Percentiles rank a stretch among this genome's conserved stretches.
Evolutionary conservation across 2,329 filamentous ascomycete species (phyloP).

Genomic region (Arthrobotrys conoides): DNA sequence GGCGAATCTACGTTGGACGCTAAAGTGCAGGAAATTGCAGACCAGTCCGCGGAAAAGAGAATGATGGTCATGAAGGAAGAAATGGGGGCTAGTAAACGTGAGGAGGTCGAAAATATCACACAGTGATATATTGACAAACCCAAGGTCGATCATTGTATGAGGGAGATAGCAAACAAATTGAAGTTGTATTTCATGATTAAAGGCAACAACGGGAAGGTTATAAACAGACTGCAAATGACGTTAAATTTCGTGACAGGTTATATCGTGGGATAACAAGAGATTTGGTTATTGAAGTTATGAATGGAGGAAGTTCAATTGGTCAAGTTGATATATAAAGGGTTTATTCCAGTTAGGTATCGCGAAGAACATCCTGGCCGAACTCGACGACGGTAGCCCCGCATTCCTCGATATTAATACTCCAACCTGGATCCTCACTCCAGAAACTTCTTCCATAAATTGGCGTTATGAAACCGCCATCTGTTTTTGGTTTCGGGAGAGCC

Average conservation of each 20-base stretch:
- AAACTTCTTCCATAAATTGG: slow-evolving; percentile 8
- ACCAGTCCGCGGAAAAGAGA: slow-evolving; percentile 23
- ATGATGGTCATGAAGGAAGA: slow-evolving; percentile 34
- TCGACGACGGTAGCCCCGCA: not conserved
- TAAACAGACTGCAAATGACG: too few relatives aligned
- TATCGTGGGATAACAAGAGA: not conserved
- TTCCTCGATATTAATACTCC: slow-evolving; percentile 14
- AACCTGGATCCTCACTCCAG: slow-evolving; percentile 19
- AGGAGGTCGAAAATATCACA: slow-evolving; percentile 21
- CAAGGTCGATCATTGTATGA: too few relatives aligned
- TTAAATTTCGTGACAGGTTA: too few relatives aligned
- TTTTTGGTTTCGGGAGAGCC: not conserved
- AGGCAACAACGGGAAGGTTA: too few relatives aligned
- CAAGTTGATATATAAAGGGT: too few relatives aligned
- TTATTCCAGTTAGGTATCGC: not conserved
- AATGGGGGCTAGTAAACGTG: slow-evolving; percentile 11
- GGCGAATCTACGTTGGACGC: slow-evolving; percentile 33
- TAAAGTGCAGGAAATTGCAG: slow-evolving; percentile 30
- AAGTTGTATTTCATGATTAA: too few relatives aligned
- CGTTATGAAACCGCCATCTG: not conserved
- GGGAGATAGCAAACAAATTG: too few relatives aligned
- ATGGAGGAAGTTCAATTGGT: too few relatives aligned
- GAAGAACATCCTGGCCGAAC: not conserved
- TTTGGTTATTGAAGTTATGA: not conserved
- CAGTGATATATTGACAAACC: not conserved